Evolutionary conservation across 75 land plant species (phyloP).

Genomic region (Isoetes taiwanensis): DNA sequence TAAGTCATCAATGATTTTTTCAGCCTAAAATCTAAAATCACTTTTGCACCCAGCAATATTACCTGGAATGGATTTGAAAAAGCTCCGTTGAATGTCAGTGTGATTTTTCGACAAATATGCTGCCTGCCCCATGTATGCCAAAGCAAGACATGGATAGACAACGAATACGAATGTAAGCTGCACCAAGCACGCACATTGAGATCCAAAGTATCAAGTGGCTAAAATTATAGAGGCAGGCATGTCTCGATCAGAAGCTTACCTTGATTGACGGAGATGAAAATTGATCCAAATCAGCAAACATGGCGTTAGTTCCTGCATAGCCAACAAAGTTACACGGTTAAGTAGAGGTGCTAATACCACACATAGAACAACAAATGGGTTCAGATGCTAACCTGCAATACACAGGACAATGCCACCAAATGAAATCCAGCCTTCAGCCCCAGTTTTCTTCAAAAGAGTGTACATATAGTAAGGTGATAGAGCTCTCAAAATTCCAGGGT

Average conservation of each 20-base stretch:
- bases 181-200: neutral
- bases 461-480: constrained; percentile 53
- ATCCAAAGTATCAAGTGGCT: neutral
- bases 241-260: neutral
- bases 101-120: constrained; percentile 6
- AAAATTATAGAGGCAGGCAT: neutral
- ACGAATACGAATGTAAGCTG: neutral
- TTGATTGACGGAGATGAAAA: neutral
- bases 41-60: neutral
- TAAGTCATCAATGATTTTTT: neutral
- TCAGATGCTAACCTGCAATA: constrained; percentile 73
- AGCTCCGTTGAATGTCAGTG: neutral
- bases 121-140: constrained; percentile 6
- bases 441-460: constrained; percentile 48
- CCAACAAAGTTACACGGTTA: no score
- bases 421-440: constrained; percentile 76
- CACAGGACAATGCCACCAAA: constrained; percentile 67
- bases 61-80: constrained; percentile 6
- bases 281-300: constrained; percentile 5
- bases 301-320: constrained; percentile 1
- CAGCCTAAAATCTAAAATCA: no score
- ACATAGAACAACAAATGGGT: no score
- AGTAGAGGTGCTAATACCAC: no score
- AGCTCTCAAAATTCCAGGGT: constrained; percentile 40
- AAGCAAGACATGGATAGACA: constrained; percentile 1